Percentiles rank a stretch among this genome's conserved stretches.
These are phyloP conservation scores for Triticum turgidum DNA, from an alignment of 176 grass and related monocot species.

Conservation along the genomic window DNA sequence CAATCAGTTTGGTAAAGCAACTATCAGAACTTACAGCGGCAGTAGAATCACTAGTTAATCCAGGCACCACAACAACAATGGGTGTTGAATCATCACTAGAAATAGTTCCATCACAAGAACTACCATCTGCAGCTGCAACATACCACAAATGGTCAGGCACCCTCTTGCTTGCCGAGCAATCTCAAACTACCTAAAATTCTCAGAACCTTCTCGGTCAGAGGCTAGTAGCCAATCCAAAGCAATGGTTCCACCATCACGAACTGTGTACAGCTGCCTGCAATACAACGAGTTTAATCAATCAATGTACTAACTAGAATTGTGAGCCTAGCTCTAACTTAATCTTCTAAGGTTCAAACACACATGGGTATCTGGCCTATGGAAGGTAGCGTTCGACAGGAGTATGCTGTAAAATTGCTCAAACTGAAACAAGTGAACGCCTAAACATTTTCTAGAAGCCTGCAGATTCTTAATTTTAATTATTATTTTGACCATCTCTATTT, in stretches of 20 bases:
- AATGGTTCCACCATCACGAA: constrained; percentile 79
- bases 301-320: background rate
- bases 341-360: background rate
- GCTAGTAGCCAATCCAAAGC: constrained; percentile 92
- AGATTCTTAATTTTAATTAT: background rate
- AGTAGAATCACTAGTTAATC: constrained; percentile 91
- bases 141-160: constrained; percentile 5
- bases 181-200: constrained; percentile 12
- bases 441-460: background rate
- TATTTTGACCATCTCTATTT: background rate
- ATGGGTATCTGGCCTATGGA: background rate
- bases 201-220: constrained; percentile 61
- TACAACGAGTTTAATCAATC: constrained; percentile 1
- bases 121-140: constrained; percentile 51
- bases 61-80: constrained; percentile 78
- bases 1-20: background rate
- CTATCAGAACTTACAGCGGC: constrained; percentile 63
- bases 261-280: constrained; percentile 80
- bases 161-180: constrained; percentile 24
- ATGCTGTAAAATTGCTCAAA: background rate
- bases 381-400: background rate
- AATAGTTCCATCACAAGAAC: constrained; percentile 40
- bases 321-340: background rate
- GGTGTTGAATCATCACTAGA: constrained; percentile 71
- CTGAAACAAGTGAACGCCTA: background rate